These are phyloP conservation scores for Cytospora piceae DNA, from an alignment of 2,329 filamentous ascomycete genomes.

Conservation along the genomic window DNA sequence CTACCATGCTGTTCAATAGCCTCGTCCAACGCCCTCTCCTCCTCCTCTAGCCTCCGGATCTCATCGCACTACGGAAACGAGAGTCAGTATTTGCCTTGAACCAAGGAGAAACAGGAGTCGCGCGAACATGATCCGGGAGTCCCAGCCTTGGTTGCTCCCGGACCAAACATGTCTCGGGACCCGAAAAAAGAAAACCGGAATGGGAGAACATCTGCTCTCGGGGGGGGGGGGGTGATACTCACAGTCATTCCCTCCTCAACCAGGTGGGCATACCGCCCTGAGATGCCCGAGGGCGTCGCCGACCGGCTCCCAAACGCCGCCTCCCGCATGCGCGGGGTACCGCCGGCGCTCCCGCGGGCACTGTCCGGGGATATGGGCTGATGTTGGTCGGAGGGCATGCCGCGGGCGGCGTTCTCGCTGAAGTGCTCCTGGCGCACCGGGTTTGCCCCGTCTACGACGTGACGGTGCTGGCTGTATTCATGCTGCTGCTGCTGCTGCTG, in stretches of 20 bases:
- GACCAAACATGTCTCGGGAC: too few species aligned
- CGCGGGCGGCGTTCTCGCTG: conserved; percentile 9
- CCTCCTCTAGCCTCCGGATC: conserved; percentile 59
- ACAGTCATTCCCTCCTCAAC: conserved; percentile 64
- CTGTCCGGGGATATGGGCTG: conserved; percentile 22
- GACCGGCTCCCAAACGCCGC: conserved; percentile 30
- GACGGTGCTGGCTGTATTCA: too few species aligned
- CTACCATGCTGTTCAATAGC: conserved; percentile 54
- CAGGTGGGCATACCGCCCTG: conserved; percentile 52
- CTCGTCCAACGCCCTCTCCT: conserved; percentile 60
- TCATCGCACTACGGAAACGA: conserved; percentile 44
- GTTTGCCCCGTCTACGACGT: too few species aligned
- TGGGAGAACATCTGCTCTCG: too few species aligned
- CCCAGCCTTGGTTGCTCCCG: too few species aligned
- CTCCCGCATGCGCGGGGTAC: conserved; percentile 12
- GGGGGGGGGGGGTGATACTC: too few species aligned
- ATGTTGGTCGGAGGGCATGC: conserved; percentile 1
- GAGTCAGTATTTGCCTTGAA: too few species aligned
- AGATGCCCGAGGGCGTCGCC: conserved; percentile 39
- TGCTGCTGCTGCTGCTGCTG: conserved; percentile 1
- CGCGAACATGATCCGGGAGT: too few species aligned
- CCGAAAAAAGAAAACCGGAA: too few species aligned
- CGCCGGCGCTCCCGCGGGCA: conserved; percentile 7
- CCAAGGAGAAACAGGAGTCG: too few species aligned
- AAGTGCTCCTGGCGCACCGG: too few species aligned